Conservation (phyloP, 768 basidiomycete species). For the Serendipita vermifera region DNA sequence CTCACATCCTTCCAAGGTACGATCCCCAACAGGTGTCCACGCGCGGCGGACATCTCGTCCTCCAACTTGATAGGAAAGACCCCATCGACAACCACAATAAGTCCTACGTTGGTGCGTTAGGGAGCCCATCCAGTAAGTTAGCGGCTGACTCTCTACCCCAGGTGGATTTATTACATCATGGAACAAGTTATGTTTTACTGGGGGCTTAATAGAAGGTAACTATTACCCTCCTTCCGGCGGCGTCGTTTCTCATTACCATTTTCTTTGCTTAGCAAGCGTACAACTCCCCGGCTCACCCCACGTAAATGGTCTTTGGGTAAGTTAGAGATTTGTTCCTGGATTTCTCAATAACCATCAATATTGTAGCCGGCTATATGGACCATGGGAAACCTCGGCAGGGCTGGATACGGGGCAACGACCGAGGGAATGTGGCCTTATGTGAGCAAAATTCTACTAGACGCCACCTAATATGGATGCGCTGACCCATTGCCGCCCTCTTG, state of each 20-base stretch:
- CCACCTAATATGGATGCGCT: too few relatives aligned
- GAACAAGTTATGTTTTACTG: constrained; percentile 94
- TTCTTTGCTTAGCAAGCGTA: background rate
- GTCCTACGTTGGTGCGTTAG: constrained; percentile 42
- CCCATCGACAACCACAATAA: constrained; percentile 51
- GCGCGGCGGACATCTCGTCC: constrained; percentile 57
- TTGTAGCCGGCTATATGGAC: constrained; percentile 63
- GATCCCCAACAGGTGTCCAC: constrained; percentile 44
- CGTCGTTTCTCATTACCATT: background rate
- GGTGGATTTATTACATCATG: constrained; percentile 47
- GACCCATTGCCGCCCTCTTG: background rate
- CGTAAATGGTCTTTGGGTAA: background rate
- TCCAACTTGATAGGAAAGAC: constrained; percentile 51
- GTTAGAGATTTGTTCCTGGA: background rate
- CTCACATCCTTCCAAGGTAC: background rate
- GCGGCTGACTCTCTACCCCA: background rate
- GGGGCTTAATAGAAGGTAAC: constrained; percentile 70
- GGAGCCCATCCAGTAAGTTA: constrained; percentile 18
- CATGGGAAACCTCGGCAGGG: constrained; percentile 69
- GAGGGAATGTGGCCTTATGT: constrained; percentile 33
- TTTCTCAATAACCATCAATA: constrained; percentile 39
- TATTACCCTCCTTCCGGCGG: background rate
- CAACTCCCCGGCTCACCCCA: constrained; percentile 4
- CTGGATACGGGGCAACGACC: constrained; percentile 85
- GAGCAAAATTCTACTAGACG: background rate